Percentiles rank a stretch among this genome's conserved stretches.
These are phyloP conservation scores for Beauveria asiatica DNA, from an alignment of 2,329 filamentous ascomycete species.

Conservation along the genomic window DNA sequence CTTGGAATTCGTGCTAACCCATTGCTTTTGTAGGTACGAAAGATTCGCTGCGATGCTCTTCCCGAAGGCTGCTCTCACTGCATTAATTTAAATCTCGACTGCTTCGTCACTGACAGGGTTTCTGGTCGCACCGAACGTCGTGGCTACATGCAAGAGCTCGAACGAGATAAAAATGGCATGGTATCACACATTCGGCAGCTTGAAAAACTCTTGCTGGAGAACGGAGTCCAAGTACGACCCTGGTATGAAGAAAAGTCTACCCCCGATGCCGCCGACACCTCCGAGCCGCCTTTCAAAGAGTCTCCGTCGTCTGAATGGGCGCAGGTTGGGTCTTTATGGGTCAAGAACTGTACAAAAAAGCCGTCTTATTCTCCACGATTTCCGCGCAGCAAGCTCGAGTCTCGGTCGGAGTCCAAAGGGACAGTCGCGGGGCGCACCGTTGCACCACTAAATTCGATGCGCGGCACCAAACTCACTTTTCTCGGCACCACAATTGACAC, in stretches of 20 bases:
- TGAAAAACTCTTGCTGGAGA: constrained; percentile 53
- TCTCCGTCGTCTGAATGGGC: constrained; percentile 18
- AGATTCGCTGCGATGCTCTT: constrained; percentile 78
- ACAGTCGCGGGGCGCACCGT: constrained; percentile 57
- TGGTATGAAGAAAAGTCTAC: constrained; percentile 32
- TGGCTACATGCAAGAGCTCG: constrained; percentile 69
- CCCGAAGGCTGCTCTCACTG: constrained; percentile 78
- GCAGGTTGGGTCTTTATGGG: constrained; percentile 24
- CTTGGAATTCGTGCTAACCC: too few species aligned
- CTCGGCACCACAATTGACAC: constrained; percentile 75
- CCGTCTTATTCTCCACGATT: constrained; percentile 18
- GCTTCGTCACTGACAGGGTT: constrained; percentile 79
- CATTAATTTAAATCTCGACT: constrained; percentile 65
- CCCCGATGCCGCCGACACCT: constrained; percentile 1
- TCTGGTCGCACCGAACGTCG: constrained; percentile 71
- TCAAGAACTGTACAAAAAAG: constrained; percentile 24
- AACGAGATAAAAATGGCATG: constrained; percentile 62
- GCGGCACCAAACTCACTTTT: constrained; percentile 67
- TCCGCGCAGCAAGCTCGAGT: constrained; percentile 28
- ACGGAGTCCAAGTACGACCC: constrained; percentile 52
- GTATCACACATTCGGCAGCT: constrained; percentile 58
- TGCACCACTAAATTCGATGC: constrained; percentile 61
- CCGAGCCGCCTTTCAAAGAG: background rate
- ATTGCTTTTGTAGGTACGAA: constrained; percentile 51
- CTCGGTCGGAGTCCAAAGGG: constrained; percentile 51